Evolutionary conservation across 345 rosid genomes (phyloP), one percentile per base, ranked within the genome.

Genomic region (Turnera subulata): DNA sequence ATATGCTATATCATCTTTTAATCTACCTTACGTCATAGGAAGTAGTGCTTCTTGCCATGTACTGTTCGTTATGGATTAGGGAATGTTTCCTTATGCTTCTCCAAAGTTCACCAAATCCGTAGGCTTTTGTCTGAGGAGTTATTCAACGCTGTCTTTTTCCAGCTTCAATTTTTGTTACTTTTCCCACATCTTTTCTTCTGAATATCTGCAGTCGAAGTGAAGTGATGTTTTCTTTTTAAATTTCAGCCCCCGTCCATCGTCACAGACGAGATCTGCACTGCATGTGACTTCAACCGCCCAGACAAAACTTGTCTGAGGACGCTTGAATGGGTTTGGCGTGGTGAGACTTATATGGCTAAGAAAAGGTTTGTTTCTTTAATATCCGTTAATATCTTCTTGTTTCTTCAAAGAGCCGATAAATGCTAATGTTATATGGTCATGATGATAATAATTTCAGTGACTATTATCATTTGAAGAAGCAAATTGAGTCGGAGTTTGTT

Each of bases 311-410:
- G 98, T 74, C 95, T 92, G 29, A 73, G 97, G 45, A 89, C 77
- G 68, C 98, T 92, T 73, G 98, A 92, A 75, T 92, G 98, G 98
- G 95, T 86, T 67, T 92, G 98, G 98, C 96, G 97, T 67, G 98
- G 98, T 67, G 96, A 89, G 75, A 76, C 66, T 62, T 92, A 71
- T 74, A 83, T 50, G 87, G 97, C 89, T 46, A 86, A 89, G 76
- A 89, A 69, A 80, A 92, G 95, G 98, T 91, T 67, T 54, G n/a
- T 45, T 38, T 33, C 9, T 44, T n/a, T 24, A n/a, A n/a, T n/a
- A 42, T 65, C 55, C 38, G 42, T 32, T 46, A 6, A n/a, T 66
- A 23, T 48, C 25, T 50, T 55, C 11, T 47, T 21, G 7, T 43
- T 52, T 35, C 73, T 49, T 38, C 45, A 57, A 52, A 43, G 53